Evolutionary conservation across 2,329 filamentous ascomycete genomes (phyloP), one percentile per base, ranked within the genome.

Genomic region (Aspergillus japonicus): DNA sequence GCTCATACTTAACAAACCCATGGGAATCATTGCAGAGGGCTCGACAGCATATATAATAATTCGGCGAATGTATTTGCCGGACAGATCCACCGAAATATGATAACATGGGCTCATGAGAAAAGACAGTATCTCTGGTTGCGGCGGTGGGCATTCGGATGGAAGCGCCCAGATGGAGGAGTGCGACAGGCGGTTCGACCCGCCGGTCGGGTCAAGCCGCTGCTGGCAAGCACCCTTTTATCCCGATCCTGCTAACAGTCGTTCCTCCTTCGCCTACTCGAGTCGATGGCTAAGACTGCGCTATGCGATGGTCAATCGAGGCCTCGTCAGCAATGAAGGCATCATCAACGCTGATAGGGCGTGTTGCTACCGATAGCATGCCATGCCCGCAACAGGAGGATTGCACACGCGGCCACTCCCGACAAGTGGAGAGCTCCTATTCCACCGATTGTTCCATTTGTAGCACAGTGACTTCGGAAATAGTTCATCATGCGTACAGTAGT

Each of bases 171-270:
- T 31, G 23, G 42, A 35, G 42, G 53, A 55, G 47, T 44, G 42
- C 53, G 53, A 19, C 29, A 47, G 42, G 53, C 53, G 53, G 53
- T 55, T 55, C 39, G 24, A 55, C 26, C 53, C 53, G 53, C 47
- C 42, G 6, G 47, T 26, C 53, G 53, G 53, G 53, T 55, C 53
- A 26, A 55, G 42, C 53, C 53, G 53, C 53, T 55, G 42, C 53
- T 55, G 53, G 44, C 35, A 21, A 53, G 23, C 39, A 53, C 21
- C 5, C 39, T 44, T 44, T 44, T 44, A 6, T 7, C 39, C 16
- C 39, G 14, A 35, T 35, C 33, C 33, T 35, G 33, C 33, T 29
- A 16, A 35, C 33, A 35, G 33, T 35, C 14, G 33, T 16, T 35
- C 11, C 33, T 35, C 33, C 14, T 35, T 35, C 12, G 33, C 33